A percentile compares a stretch with the other conserved stretches of the same genome.
phyloP scores from a whole-genome alignment of 1,284 basidiomycete genomes.

The Trametes versicolor region DNA sequence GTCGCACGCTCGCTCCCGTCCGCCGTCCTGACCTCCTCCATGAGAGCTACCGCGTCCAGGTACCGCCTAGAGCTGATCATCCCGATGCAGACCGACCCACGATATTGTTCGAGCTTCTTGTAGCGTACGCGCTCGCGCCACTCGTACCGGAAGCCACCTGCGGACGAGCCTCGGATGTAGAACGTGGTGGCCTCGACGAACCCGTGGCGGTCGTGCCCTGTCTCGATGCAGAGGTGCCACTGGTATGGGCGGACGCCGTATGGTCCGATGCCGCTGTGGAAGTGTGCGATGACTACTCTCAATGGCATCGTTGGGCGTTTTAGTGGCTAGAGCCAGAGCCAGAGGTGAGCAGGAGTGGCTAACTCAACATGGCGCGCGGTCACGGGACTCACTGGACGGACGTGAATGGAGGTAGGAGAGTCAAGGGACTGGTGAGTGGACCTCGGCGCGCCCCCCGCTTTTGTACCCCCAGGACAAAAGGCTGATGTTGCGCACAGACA shows the following conservation, averaged over 20 bases:
- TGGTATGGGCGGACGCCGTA: slow-evolving; percentile 12
- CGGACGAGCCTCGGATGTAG: slow-evolving; percentile 23
- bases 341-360: background rate
- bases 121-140: slow-evolving; percentile 5
- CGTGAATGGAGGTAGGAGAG: background rate
- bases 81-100: slow-evolving; percentile 26
- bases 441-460: background rate
- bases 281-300: slow-evolving; percentile 25
- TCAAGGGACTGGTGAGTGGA: background rate
- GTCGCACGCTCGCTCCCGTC: slow-evolving; percentile 2
- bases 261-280: slow-evolving; percentile 19
- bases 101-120: slow-evolving; percentile 11
- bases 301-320: background rate
- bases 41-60: background rate
- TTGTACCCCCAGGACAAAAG: background rate
- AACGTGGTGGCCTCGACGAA: slow-evolving; percentile 21
- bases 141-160: background rate
- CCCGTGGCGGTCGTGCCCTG: slow-evolving; percentile 3
- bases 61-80: background rate
- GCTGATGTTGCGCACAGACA: slow-evolving; percentile 3
- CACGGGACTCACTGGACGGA: background rate
- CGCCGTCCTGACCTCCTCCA: slow-evolving; percentile 1
- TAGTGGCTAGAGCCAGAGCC: background rate
- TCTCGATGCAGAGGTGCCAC: slow-evolving; percentile 27
- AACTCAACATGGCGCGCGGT: background rate